Percentiles rank a stretch among this genome's conserved stretches.
Conservation (phyloP, 441 rosid genomes). For the Jatropha multifida region DNA sequence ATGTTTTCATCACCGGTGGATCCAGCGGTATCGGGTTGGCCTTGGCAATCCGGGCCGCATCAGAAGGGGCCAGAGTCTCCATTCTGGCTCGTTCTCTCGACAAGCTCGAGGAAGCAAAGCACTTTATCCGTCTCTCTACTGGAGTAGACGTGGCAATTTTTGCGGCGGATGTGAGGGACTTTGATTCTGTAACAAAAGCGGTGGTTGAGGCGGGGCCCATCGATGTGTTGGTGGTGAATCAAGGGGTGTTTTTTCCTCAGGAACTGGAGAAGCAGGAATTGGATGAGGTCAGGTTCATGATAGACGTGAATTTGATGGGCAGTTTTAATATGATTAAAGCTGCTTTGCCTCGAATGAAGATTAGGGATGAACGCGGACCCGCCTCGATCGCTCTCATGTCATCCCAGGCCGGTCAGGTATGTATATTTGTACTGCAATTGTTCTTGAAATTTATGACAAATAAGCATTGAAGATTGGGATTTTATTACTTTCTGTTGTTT, state of each 20-base stretch:
- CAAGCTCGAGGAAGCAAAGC: slow-evolving; percentile 70
- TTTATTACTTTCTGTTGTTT: background rate
- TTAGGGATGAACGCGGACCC: slow-evolving; percentile 48
- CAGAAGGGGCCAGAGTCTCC: slow-evolving; percentile 71
- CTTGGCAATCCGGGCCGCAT: slow-evolving; percentile 62
- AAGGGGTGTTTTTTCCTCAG: slow-evolving; percentile 63
- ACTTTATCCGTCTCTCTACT: slow-evolving; percentile 55
- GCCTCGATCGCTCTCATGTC: slow-evolving; percentile 76
- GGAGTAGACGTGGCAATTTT: slow-evolving; percentile 66
- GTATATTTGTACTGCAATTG: background rate
- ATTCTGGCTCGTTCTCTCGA: slow-evolving; percentile 61
- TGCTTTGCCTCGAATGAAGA: slow-evolving; percentile 76
- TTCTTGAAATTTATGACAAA: background rate
- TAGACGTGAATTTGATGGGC: slow-evolving; percentile 82
- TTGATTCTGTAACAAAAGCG: slow-evolving; percentile 57
- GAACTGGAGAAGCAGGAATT: slow-evolving; percentile 68
- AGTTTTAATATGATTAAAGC: slow-evolving; percentile 84
- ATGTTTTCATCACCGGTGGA: slow-evolving; percentile 92
- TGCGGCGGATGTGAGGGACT: slow-evolving; percentile 81
- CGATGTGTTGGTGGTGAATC: slow-evolving; percentile 80
- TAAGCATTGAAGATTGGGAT: too few relatives aligned
- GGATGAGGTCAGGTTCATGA: slow-evolving; percentile 69
- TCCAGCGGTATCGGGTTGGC: slow-evolving; percentile 92
- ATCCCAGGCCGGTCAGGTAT: slow-evolving; percentile 92
- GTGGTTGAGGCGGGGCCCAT: slow-evolving; percentile 59